These are phyloP conservation scores for Septoria linicola DNA, from an alignment of 2,329 filamentous ascomycete genomes.

Conservation along the genomic window DNA sequence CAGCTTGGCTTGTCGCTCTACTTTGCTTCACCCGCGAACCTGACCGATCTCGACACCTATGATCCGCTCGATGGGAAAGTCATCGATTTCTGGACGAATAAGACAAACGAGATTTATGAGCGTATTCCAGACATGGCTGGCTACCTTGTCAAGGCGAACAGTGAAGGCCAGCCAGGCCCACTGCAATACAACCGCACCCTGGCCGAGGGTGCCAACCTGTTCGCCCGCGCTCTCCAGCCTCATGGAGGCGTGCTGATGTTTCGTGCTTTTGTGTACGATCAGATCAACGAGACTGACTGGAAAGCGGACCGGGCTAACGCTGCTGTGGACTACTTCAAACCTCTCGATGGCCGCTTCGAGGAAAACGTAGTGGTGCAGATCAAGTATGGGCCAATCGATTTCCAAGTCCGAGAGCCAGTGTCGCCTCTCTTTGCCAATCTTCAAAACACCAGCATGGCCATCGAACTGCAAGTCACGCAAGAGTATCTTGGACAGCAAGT, in stretches of 20 bases:
- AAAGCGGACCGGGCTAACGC: conserved; percentile 68
- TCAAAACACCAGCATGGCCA: conserved; percentile 50
- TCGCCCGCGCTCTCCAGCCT: conserved; percentile 58
- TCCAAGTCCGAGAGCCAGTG: conserved; percentile 67
- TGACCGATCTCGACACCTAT: conserved; percentile 60
- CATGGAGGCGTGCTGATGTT: conserved; percentile 67
- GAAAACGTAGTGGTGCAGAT: conserved; percentile 71
- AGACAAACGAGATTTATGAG: conserved; percentile 60
- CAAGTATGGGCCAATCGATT: conserved; percentile 73
- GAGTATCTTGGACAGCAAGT: conserved; percentile 71
- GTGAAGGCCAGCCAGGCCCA: conserved; percentile 69
- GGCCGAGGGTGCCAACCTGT: conserved; percentile 66
- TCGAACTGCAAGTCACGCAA: conserved; percentile 67
- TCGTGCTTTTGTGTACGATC: conserved; percentile 69
- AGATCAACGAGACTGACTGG: conserved; percentile 60
- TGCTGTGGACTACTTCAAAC: conserved; percentile 65
- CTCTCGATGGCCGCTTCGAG: conserved; percentile 64
- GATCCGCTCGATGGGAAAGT: conserved; percentile 64
- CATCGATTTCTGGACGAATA: conserved; percentile 61
- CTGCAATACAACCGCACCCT: conserved; percentile 69
- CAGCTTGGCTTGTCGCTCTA: conserved; percentile 65
- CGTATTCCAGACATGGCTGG: conserved; percentile 66
- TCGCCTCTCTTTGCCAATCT: conserved; percentile 63
- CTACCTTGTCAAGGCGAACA: conserved; percentile 70
- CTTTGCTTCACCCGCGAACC: conserved; percentile 62